Base-by-base conservation (phyloP, 169 alveolate species). In the Eimeria sp. region DNA sequence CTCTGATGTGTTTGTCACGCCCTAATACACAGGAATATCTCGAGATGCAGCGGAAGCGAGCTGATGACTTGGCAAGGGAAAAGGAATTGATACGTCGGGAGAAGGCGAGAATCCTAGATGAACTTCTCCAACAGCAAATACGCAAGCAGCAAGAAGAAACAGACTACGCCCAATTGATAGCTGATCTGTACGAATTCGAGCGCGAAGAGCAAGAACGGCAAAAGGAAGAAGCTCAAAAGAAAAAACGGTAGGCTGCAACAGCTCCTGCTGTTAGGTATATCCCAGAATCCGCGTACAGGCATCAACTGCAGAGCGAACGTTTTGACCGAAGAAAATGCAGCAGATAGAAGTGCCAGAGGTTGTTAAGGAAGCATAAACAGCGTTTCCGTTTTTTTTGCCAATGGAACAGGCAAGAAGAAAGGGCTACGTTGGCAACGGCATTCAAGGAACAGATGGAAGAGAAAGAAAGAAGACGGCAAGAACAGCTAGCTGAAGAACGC, bases 401-500 rank as follows among this genome's bases (percentile, higher is more conserved):
- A 25, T 80, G 60, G 87, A 40, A 43, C 93, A 93, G 93, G 25
- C 83, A 83, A 83, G 87, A 93, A 20, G 96, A 82, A 56, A 82
- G 49, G 60, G 94, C 40, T 49, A 89, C 89, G 37, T 37, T 93
- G 72, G 66, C 85, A 43, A 83, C 89, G 0, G 96, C 96, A 46
- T 93, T 93, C 89, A 89, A 93, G 77, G 96, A 82, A 89, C 83
- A 98, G 97, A 94, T 98, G 96, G 95, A 80, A 14, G 96, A 95
- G 90, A 95, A 97, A 94, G 97, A 97, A 85, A 82, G 97, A 71
- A 85, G 77, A 52, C 87, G 95, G 64, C 96, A 91, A 68, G 98
- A 96, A 77, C 98, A 97, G 71, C 95, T 88, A 91, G 96, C 97
- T 91, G 95, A 97, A 97, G 99, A 98, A 97, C 95, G 97, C 40